Conservation (phyloP, 495 filamentous ascomycete species). For the Astrothelium subdiscretum region DNA sequence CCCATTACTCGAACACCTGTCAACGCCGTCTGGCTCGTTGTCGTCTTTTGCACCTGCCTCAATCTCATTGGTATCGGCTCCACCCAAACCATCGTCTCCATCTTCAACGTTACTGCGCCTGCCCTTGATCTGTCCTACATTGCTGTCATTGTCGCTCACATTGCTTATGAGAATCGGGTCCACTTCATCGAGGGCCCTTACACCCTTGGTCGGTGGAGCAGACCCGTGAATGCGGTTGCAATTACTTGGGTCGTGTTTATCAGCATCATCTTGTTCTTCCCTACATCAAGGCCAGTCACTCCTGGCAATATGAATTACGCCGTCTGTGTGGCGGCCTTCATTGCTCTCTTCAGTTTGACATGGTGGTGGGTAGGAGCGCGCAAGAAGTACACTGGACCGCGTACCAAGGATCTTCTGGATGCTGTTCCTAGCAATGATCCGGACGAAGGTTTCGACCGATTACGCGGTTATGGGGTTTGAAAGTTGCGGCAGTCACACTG, state of each 20-base stretch:
- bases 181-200: constrained; percentile 54
- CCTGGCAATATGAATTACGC: constrained; percentile 62
- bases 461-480: background rate
- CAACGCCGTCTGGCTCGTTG: constrained; percentile 62
- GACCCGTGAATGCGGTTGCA: constrained; percentile 46
- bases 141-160: constrained; percentile 54
- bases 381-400: constrained; percentile 17
- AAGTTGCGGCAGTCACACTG: background rate
- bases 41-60: constrained; percentile 47
- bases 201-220: constrained; percentile 49
- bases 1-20: constrained; percentile 48
- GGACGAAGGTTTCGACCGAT: constrained; percentile 2
- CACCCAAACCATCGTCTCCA: constrained; percentile 54
- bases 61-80: constrained; percentile 58
- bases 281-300: constrained; percentile 49
- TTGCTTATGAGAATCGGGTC: constrained; percentile 45
- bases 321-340: constrained; percentile 50
- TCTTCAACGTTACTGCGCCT: constrained; percentile 62
- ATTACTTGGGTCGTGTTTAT: constrained; percentile 59
- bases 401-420: constrained; percentile 20
- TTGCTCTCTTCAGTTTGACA: constrained; percentile 46
- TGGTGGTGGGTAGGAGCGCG: constrained; percentile 56
- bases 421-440: constrained; percentile 7
- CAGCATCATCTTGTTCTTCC: constrained; percentile 57
- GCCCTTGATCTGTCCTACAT: constrained; percentile 59